Evolutionary conservation across 768 basidiomycete species (phyloP), one percentile per base, ranked within the genome.

Genomic region (Phaffia tasmanica): DNA sequence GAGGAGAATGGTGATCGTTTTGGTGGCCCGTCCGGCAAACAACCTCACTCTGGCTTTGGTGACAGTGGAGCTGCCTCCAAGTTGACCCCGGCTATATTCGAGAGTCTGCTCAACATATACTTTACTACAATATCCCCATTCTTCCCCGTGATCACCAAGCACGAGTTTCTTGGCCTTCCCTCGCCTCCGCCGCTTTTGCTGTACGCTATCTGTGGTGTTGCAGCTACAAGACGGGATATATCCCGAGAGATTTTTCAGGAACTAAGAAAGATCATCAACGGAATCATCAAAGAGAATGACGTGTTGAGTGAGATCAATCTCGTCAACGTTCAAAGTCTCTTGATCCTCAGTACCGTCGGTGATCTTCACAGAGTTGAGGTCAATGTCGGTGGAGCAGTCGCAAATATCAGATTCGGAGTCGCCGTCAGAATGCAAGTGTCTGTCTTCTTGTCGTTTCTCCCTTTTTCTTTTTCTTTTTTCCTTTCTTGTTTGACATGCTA

Each of bases 131-230:
- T 78, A 56, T 84, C 88, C 1, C 89, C 88, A n/a, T 79, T 89
- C 51, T 82, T 97, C 65, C 94, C 95, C 15, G 81, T 99, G 71
- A 83, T 98, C 67, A 88, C 89, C 21, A 84, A 87, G 73, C 81
- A 83, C 29, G 94, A 99, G 74, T 97, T 99, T 73, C 79, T 95
- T 69, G 81, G 85, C 59, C 81, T 83, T 25, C 84, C 83, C 18
- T 87, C 86, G 0, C 83, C 90, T 2, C 85, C 87, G 4, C 79
- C 80, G 0, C 81, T 99, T 27, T 77, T 98, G 65, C 81, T 98
- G 25, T 97, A 97, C 76, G 86, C 89, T 48, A 92, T 98, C 77
- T 97, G 92, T 76, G 85, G 91, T 35, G 85, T 97, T 51, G 89
- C 93, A 23, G 85, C 90, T 35, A 76, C 78, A n/a, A 82, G 87